A percentile compares a stretch with the other conserved stretches of the same genome.
phyloP scores from a whole-genome alignment of 2,329 filamentous ascomycete genomes.

The Penicillium aurantiogriseum region DNA sequence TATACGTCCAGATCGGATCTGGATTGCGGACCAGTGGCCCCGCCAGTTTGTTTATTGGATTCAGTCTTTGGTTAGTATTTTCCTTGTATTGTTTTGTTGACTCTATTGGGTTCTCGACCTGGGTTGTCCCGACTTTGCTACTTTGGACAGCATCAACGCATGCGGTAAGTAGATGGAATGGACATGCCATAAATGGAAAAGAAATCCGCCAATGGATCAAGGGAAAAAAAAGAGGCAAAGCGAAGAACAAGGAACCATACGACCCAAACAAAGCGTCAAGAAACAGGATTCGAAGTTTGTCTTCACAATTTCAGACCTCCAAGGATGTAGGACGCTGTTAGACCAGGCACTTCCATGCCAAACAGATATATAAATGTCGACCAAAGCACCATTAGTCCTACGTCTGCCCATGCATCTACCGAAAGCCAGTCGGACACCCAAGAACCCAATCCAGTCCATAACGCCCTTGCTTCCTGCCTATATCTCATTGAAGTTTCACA shows the following conservation, averaged over 20 bases:
- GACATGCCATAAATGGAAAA: background rate
- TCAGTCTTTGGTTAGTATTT: conserved; percentile 46
- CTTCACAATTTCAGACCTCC: background rate
- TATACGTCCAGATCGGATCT: conserved; percentile 46
- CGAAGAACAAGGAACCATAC: background rate
- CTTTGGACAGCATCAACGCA: background rate
- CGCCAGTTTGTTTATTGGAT: conserved; percentile 46
- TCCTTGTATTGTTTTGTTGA: background rate
- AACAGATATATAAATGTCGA: background rate
- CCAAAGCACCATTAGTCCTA: background rate
- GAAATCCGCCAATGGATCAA: background rate
- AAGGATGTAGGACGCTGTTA: conserved; percentile 8
- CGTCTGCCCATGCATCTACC: background rate
- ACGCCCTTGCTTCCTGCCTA: conserved; percentile 1
- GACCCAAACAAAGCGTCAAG: background rate
- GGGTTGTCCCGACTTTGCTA: conserved; percentile 7
- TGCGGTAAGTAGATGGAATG: background rate
- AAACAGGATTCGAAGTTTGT: background rate
- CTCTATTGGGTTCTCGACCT: conserved; percentile 1
- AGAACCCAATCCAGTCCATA: conserved; percentile 6
- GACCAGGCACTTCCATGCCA: background rate
- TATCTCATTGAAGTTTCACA: conserved; percentile 13
- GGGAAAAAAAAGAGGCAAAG: background rate
- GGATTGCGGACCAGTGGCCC: conserved; percentile 44
- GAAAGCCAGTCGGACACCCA: conserved; percentile 4